phyloP scores from a whole-genome alignment of 129 eudicot species.

The Flaveria sonorensis region DNA sequence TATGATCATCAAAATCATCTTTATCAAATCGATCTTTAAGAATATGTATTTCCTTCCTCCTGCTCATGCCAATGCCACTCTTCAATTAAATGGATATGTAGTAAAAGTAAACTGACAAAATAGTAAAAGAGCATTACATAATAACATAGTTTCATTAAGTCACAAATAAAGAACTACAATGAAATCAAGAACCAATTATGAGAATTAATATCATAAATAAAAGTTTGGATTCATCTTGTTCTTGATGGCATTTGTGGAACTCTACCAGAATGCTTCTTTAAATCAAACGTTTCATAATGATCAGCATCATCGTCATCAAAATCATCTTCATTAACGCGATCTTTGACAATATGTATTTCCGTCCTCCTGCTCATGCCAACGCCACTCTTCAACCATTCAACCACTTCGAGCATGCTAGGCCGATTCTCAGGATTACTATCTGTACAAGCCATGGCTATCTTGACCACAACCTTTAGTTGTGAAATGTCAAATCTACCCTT shows the following conservation, averaged over 20 bases:
- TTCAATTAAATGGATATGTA: no score
- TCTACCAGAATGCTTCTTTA: slow-evolving; percentile 29
- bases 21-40: no score
- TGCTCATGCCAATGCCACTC: no score
- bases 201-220: slow-evolving; percentile 4
- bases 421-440: slow-evolving; percentile 64
- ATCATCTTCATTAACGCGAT: slow-evolving; percentile 41
- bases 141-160: slow-evolving; percentile 29
- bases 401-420: slow-evolving; percentile 76
- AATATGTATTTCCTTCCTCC: no score
- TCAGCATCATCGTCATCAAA: slow-evolving; percentile 41
- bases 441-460: slow-evolving; percentile 61
- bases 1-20: no score
- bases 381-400: slow-evolving; percentile 57
- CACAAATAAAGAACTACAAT: slow-evolving; percentile 23
- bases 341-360: slow-evolving; percentile 41
- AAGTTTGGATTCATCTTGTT: slow-evolving; percentile 20
- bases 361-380: slow-evolving; percentile 39
- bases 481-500: slow-evolving; percentile 55
- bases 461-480: slow-evolving; percentile 48
- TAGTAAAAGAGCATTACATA: not conserved
- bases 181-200: slow-evolving; percentile 16
- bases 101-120: no score
- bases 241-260: slow-evolving; percentile 39
- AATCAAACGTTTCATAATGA: slow-evolving; percentile 54